Conservation (phyloP, 495 filamentous ascomycete genomes). For the Pseudotulostoma volvatum region DNA sequence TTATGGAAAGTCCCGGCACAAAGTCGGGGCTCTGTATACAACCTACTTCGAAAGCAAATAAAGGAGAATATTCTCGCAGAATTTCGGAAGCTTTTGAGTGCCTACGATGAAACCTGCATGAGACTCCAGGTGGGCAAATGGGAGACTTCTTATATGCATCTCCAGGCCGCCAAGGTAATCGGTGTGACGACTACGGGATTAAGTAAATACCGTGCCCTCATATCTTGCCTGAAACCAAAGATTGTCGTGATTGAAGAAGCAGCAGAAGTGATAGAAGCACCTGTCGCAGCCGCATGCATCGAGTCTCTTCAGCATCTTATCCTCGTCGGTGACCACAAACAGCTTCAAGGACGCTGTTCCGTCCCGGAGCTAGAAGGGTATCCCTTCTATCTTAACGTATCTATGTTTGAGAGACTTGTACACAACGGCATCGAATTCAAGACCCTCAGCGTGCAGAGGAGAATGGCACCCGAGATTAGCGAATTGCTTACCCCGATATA, state of each 20-base stretch:
- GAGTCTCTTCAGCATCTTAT: constrained; percentile 56
- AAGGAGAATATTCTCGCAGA: constrained; percentile 24
- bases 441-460: constrained; percentile 42
- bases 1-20: constrained; percentile 39
- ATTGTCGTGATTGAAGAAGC: constrained; percentile 62
- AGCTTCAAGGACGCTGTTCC: constrained; percentile 48
- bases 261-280: constrained; percentile 54
- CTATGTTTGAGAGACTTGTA: constrained; percentile 65
- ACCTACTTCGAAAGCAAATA: constrained; percentile 30
- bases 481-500: constrained; percentile 51
- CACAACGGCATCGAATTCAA: constrained; percentile 47
- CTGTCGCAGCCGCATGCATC: constrained; percentile 45
- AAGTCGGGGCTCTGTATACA: constrained; percentile 43
- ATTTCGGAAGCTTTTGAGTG: constrained; percentile 24
- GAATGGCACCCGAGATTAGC: constrained; percentile 62
- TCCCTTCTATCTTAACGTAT: constrained; percentile 49
- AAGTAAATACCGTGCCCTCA: constrained; percentile 67
- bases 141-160: constrained; percentile 35
- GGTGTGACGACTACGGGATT: constrained; percentile 72
- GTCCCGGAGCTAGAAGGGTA: constrained; percentile 34
- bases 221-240: constrained; percentile 52
- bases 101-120: constrained; percentile 26
- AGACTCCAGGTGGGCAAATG: constrained; percentile 35
- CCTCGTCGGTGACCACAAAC: constrained; percentile 61
- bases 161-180: constrained; percentile 41